Percentiles rank a stretch among this genome's conserved stretches.
Conservation (phyloP, 257 asterid genomes). For the Salvia miltiorrhiza region DNA sequence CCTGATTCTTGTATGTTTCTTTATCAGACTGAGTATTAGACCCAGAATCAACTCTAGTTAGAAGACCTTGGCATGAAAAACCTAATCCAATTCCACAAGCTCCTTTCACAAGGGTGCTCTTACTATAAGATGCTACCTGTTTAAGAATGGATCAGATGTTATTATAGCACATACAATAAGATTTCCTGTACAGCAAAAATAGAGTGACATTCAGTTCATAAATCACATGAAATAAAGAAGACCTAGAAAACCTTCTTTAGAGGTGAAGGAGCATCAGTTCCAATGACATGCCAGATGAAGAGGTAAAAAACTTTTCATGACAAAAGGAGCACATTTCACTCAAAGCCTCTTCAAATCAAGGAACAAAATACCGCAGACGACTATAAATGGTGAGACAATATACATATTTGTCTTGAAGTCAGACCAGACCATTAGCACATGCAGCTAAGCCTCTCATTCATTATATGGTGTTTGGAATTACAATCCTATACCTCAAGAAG, state of each 20-base stretch:
- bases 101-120: conserved; percentile 88
- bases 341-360: too few species aligned
- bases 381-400: not conserved
- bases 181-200: not conserved
- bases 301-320: not conserved
- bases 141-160: conserved; percentile 18
- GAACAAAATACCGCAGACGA: too few species aligned
- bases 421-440: not conserved
- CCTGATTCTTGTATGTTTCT: conserved; percentile 46
- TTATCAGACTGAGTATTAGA: conserved; percentile 34
- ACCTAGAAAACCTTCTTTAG: not conserved
- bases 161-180: not conserved
- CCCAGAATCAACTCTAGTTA: conserved; percentile 55
- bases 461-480: conserved; percentile 1
- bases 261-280: not conserved
- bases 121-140: conserved; percentile 78
- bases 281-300: not conserved
- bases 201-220: not conserved
- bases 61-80: conserved; percentile 78
- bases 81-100: conserved; percentile 98
- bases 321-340: not conserved
- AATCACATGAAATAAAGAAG: not conserved
- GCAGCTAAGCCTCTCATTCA: conserved; percentile 1
- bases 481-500: conserved; percentile 69
- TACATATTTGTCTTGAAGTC: not conserved